Conservation (phyloP, 768 basidiomycete genomes). For the Boletus coccyginus region DNA sequence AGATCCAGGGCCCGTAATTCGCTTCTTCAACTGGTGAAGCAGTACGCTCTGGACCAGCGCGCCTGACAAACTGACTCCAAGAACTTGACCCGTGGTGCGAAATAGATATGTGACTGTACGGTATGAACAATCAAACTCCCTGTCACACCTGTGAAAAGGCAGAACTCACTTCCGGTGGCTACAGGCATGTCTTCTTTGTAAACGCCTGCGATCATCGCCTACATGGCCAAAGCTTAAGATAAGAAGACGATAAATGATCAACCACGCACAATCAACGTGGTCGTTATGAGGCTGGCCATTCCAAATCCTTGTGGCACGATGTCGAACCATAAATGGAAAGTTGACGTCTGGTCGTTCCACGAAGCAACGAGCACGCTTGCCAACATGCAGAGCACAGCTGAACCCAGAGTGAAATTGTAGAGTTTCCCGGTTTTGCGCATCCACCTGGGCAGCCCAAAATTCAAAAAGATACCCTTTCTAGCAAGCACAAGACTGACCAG, state of each 20-base stretch:
- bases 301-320: conserved; percentile 81
- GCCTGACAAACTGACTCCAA: conserved; percentile 88
- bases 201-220: conserved; percentile 89
- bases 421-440: conserved; percentile 88
- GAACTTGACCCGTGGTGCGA: conserved; percentile 90
- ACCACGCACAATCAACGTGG: conserved; percentile 71
- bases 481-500: conserved; percentile 48
- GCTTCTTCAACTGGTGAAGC: conserved; percentile 59
- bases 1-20: conserved; percentile 77
- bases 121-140: conserved; percentile 4
- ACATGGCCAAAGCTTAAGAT: conserved; percentile 9
- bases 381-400: conserved; percentile 57
- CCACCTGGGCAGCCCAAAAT: conserved; percentile 46
- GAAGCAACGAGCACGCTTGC: conserved; percentile 58
- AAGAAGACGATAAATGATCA: conserved; percentile 1
- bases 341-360: conserved; percentile 64
- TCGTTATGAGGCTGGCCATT: conserved; percentile 82
- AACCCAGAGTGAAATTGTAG: conserved; percentile 67
- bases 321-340: conserved; percentile 71
- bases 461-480: conserved; percentile 5
- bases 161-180: conserved; percentile 79
- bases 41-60: conserved; percentile 83
- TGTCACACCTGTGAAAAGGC: conserved; percentile 6
- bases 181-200: conserved; percentile 80
- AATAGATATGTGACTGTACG: conserved; percentile 85